A percentile compares a stretch with the other conserved stretches of the same genome.
Evolutionary conservation across 108 stramenopile genomes (phyloP).

Genomic region (Skeletonema menzelii): DNA sequence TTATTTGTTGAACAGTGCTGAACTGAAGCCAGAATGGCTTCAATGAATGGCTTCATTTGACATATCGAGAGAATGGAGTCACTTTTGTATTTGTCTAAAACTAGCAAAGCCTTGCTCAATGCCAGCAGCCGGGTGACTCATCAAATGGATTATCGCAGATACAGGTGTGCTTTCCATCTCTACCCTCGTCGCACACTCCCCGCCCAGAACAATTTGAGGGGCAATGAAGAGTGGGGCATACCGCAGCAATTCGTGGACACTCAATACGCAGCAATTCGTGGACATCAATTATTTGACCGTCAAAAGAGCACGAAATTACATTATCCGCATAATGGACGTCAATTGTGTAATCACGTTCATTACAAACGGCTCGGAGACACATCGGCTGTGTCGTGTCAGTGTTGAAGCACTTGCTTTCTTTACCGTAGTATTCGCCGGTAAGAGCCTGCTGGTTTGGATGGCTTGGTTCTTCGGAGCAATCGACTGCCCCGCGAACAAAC

Average conservation of each 20-base stretch:
- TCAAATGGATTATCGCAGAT: constrained; percentile 47
- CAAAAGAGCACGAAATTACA: constrained; percentile 17
- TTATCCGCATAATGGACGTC: constrained; percentile 25
- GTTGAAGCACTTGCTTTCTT: constrained; percentile 41
- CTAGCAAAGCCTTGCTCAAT: too few relatives aligned
- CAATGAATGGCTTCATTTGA: too few relatives aligned
- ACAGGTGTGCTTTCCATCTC: constrained; percentile 32
- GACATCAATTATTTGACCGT: constrained; percentile 42
- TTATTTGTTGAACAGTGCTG: not conserved
- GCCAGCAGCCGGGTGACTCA: constrained; percentile 35
- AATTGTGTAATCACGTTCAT: constrained; percentile 17
- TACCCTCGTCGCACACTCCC: constrained; percentile 41
- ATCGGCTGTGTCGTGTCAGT: constrained; percentile 32
- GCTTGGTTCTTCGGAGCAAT: constrained; percentile 22
- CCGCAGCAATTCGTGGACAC: constrained; percentile 35
- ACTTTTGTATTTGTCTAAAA: too few relatives aligned
- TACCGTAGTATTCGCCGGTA: constrained; percentile 32
- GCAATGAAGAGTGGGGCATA: constrained; percentile 32
- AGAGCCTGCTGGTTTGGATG: not conserved
- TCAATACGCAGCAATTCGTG: constrained; percentile 31
- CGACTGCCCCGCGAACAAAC: constrained; percentile 27
- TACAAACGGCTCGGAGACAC: constrained; percentile 32
- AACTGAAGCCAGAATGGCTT: constrained; percentile 3
- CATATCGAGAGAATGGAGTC: too few relatives aligned
- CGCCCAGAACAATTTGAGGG: constrained; percentile 40